Base-by-base conservation (phyloP, 2,329 filamentous ascomycete genomes). In the Venturia effusa region DNA sequence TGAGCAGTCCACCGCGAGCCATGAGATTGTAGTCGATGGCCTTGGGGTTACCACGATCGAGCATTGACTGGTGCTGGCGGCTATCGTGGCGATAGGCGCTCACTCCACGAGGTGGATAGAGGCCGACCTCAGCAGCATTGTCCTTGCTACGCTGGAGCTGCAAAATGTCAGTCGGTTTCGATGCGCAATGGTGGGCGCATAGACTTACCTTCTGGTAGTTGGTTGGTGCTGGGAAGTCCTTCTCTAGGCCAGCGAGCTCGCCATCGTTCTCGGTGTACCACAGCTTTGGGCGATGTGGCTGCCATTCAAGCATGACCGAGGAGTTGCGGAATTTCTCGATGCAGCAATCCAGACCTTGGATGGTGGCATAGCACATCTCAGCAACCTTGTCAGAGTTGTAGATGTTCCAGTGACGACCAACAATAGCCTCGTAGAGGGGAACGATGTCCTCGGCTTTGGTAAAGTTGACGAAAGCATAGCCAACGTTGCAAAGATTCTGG, bases 401-500 rank as follows among this genome's bases (percentile, higher is more conserved):
- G 68, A 88, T 88, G 68, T 88, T 88, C 91, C 88, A 90, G 61
- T 64, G 68, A 48, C 69, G 69, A 64, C 67, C 64, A 63, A 74
- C 72, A 43, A 75, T 67, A 22, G 5, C 61, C 41, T 43, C 65
- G 48, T 68, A 51, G 66, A 74, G 70, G 15, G 86, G 80, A 63
- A 91, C 84, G 66, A 94, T 91, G 73, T 90, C 85, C 66, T 88
- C 78, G 0, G 90, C 85, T 73, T 92, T 86, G 54, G 87, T 84
- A 69, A 97, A 97, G 75, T 99, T 97, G 77, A 99, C 91, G 76
- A 97, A 99, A 0, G 92, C 93, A 75, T 97, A 97, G 57, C 94
- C 94, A 65, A 97, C 93, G 73, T 92, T 96, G 67, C 67, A 71
- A 62, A 65, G 72, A 43, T 75, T 75, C 63, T 74, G 68, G 67